Evolutionary conservation across 768 basidiomycete species (phyloP), one percentile per base, ranked within the genome.

Genomic region (Leccinum longicurvipes): DNA sequence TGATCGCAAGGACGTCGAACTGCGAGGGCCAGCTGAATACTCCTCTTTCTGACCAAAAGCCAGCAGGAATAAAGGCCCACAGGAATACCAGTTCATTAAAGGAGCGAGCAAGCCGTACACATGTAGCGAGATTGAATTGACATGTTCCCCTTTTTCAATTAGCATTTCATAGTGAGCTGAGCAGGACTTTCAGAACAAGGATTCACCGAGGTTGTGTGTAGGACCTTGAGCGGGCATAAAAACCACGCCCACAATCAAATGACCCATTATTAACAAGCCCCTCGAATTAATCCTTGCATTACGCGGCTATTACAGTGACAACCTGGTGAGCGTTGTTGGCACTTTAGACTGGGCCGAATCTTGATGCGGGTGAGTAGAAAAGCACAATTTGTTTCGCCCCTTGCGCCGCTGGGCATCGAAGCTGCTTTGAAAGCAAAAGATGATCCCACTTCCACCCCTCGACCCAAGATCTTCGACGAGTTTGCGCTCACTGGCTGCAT

Each of bases 341-440:
- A 45, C n/a, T 10, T 21, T 1, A 23, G 19, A 23, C 4, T n/a
- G 7, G 4, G 27, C 11, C 28, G 34, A 23, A 15, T 15, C 3
- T 32, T 48, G 42, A 50, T 36, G 23, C 1, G 53, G 27, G 51
- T 15, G 15, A 21, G 29, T 39, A 62, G 47, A 32, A 64, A 60
- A 15, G 67, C 56, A 51, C 78, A 78, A 60, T 77, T 79, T 14
- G 64, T 73, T 11, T 85, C 85, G 6, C 79, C 81, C 17, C 76
- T 83, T 23, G 83, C 80, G 0, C 85, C 81, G 15, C 72, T 87
- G 47, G 87, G 86, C 1, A 84, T 88, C 41, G 74, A 73, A 14
- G 84, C 84, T 12, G 86, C 86, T 3, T 63, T 82, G 8, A 67
- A 72, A 46, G 77, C 76, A 9, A 74, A 73, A 25, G 64, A 66